Conservation (phyloP, 179 eudicot species). For the Amaranthus tricolor region DNA sequence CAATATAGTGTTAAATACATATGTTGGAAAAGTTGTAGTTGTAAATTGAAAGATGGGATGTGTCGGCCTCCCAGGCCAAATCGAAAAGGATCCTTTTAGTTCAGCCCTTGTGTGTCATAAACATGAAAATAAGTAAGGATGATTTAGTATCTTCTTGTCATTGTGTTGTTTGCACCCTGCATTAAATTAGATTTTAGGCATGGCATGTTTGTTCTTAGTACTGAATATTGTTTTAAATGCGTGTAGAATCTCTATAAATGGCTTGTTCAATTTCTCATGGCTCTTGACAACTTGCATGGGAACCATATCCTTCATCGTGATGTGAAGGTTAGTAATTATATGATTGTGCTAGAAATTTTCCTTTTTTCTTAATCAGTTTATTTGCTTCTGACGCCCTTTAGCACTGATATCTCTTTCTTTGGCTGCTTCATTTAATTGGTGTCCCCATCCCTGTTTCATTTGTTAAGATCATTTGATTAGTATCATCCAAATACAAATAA, state of each 20-base stretch:
- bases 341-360: background rate
- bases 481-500: background rate
- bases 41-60: slow-evolving; percentile 38
- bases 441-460: slow-evolving; percentile 92
- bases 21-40: slow-evolving; percentile 2
- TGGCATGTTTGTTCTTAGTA: slow-evolving; percentile 1
- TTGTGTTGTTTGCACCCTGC: background rate
- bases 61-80: slow-evolving; percentile 44
- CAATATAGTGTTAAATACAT: background rate
- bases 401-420: slow-evolving; percentile 23
- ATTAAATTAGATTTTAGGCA: background rate
- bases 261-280: slow-evolving; percentile 91
- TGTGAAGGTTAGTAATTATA: slow-evolving; percentile 67
- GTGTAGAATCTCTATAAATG: slow-evolving; percentile 84
- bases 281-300: slow-evolving; percentile 86
- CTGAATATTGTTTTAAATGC: slow-evolving; percentile 16
- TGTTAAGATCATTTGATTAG: slow-evolving; percentile 44
- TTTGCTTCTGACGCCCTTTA: background rate
- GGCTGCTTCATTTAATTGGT: slow-evolving; percentile 41
- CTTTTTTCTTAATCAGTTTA: background rate
- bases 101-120: slow-evolving; percentile 53
- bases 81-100: slow-evolving; percentile 52
- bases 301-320: slow-evolving; percentile 96
- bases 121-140: slow-evolving; percentile 48
- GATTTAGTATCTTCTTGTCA: background rate